Percentiles rank a stretch among this genome's conserved stretches.
phyloP scores from a whole-genome alignment of 1,139 yeast species.

The Lodderomyces beijingensis region DNA sequence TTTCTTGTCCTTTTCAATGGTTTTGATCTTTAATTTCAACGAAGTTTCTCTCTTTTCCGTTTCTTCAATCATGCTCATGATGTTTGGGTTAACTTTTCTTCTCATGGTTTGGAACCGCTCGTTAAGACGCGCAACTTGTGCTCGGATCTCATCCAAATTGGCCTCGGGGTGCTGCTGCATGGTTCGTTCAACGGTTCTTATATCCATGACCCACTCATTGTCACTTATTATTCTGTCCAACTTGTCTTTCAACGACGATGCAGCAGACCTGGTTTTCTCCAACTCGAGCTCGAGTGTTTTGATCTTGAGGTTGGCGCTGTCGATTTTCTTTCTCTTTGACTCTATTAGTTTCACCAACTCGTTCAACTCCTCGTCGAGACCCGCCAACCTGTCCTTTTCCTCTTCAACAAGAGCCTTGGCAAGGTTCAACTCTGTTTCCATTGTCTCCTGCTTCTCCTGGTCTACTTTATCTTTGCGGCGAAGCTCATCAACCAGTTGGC shows the following conservation, averaged over 20 bases:
- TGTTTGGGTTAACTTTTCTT: constrained; percentile 80
- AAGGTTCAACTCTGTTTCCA: constrained; percentile 27
- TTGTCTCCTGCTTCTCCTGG: constrained; percentile 23
- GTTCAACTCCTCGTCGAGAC: constrained; percentile 73
- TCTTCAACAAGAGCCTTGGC: constrained; percentile 47
- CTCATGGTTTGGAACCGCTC: constrained; percentile 72
- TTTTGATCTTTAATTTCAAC: constrained; percentile 73
- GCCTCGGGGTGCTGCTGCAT: constrained; percentile 58
- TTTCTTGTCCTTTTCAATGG: constrained; percentile 84
- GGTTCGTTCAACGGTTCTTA: constrained; percentile 49
- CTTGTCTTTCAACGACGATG: constrained; percentile 35
- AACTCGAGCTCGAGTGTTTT: constrained; percentile 64
- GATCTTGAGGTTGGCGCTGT: constrained; percentile 48
- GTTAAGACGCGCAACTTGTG: constrained; percentile 52
- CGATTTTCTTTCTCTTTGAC: constrained; percentile 47
- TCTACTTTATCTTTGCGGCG: constrained; percentile 25
- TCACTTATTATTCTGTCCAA: constrained; percentile 50
- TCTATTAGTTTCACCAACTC: constrained; percentile 55
- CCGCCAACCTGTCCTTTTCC: constrained; percentile 61
- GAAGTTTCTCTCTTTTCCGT: constrained; percentile 86
- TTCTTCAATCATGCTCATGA: constrained; percentile 90
- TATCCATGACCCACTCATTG: constrained; percentile 72
- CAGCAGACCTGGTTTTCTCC: constrained; percentile 49
- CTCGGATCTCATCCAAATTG: constrained; percentile 59
- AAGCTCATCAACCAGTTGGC: constrained; percentile 35